A percentile compares a stretch with the other conserved stretches of the same genome.
These are phyloP conservation scores for Hortiboletus rubellus DNA, from an alignment of 1,284 basidiomycete species.

Conservation along the genomic window DNA sequence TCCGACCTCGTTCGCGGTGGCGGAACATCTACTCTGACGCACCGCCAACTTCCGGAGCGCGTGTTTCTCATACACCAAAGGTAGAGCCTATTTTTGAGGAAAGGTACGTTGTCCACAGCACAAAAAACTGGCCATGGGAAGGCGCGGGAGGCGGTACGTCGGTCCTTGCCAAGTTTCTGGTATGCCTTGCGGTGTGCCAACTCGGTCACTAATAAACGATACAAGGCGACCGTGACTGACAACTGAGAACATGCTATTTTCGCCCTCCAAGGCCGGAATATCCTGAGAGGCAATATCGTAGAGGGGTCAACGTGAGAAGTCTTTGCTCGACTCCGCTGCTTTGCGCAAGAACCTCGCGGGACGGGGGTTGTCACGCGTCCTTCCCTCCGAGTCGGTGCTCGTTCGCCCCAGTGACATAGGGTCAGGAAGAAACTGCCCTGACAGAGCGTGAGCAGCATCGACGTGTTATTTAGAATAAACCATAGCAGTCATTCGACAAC, in stretches of 20 bases:
- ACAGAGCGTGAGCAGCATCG: not conserved
- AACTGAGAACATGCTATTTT: too few relatives aligned
- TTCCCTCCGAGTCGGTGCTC: too few relatives aligned
- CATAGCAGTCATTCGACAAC: not conserved
- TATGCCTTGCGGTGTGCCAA: not conserved
- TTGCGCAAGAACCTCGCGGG: too few relatives aligned
- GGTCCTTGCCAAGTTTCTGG: not conserved
- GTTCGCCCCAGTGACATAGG: not conserved
- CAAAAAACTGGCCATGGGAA: too few relatives aligned
- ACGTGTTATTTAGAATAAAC: not conserved
- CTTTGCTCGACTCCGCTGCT: too few relatives aligned
- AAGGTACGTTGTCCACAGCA: slow-evolving; percentile 48
- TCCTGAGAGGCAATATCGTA: too few relatives aligned
- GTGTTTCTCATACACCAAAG: slow-evolving; percentile 71
- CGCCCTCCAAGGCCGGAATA: too few relatives aligned
- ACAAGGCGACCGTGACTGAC: slow-evolving; percentile 4
- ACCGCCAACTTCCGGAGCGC: slow-evolving; percentile 80
- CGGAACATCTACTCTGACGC: slow-evolving; percentile 68
- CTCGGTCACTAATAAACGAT: not conserved
- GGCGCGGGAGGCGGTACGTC: too few relatives aligned
- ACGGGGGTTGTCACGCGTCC: not conserved
- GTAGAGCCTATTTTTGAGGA: slow-evolving; percentile 64
- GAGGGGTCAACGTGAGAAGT: too few relatives aligned
- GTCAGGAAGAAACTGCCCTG: not conserved
- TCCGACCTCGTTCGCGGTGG: slow-evolving; percentile 89